Percentiles rank a stretch among this genome's conserved stretches.
phyloP scores from a whole-genome alignment of 345 rosid species.

The Durio zibethinus region DNA sequence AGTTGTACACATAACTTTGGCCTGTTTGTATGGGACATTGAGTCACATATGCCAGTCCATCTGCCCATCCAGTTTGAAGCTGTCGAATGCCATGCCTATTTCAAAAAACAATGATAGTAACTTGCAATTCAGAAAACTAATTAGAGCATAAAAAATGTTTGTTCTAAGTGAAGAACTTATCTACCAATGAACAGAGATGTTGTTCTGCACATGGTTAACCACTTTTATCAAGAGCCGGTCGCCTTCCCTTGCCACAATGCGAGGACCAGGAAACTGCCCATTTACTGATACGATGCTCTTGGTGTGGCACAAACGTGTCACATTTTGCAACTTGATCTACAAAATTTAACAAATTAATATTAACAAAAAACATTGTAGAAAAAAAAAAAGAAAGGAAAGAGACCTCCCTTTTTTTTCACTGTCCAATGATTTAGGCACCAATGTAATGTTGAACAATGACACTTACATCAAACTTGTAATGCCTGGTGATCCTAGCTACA shows the following conservation, averaged over 20 bases:
- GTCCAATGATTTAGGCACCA: background rate
- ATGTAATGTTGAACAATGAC: background rate
- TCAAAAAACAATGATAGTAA: background rate
- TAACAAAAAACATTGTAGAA: no score
- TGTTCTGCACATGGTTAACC: background rate
- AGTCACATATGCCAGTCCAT: conserved; percentile 55
- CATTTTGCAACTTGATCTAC: conserved; percentile 40
- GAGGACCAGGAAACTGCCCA: conserved; percentile 57
- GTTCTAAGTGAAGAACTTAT: background rate
- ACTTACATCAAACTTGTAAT: conserved; percentile 64
- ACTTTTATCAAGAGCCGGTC: conserved; percentile 19
- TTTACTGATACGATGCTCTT: conserved; percentile 56
- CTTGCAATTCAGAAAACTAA: conserved; percentile 8
- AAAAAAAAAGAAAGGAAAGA: background rate
- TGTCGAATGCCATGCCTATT: conserved; percentile 56
- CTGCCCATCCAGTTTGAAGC: conserved; percentile 53
- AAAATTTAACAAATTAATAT: background rate
- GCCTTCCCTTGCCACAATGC: conserved; percentile 49
- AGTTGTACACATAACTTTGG: conserved; percentile 46
- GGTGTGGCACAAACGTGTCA: conserved; percentile 47
- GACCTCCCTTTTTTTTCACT: background rate
- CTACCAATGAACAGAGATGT: conserved; percentile 37
- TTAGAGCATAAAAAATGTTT: background rate
- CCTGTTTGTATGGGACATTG: conserved; percentile 62
- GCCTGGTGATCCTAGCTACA: conserved; percentile 56